Conservation (phyloP, 1,139 yeast genomes). For the Sugiyamaella castrensis region DNA sequence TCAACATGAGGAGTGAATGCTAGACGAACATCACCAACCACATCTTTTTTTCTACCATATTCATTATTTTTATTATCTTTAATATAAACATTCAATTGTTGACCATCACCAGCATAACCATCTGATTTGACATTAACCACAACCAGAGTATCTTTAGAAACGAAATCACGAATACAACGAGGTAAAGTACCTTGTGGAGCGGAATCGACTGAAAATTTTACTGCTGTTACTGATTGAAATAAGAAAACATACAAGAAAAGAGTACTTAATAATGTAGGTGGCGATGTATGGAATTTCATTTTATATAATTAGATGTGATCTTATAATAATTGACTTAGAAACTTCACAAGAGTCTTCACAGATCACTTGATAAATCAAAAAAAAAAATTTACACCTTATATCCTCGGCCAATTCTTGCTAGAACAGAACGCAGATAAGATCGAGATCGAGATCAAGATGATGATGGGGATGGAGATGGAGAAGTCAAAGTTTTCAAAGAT, state of each 20-base stretch:
- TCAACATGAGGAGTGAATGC: conserved; percentile 83
- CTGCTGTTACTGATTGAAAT: conserved; percentile 28
- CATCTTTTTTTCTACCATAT: conserved; percentile 40
- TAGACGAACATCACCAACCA: conserved; percentile 61
- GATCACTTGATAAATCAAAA: too few species aligned
- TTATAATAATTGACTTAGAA: too few species aligned
- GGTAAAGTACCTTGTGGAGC: conserved; percentile 38
- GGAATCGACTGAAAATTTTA: conserved; percentile 38
- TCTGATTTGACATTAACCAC: conserved; percentile 66
- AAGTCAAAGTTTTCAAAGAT: too few species aligned
- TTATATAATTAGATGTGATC: too few species aligned
- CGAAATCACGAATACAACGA: conserved; percentile 87
- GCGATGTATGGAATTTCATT: too few species aligned
- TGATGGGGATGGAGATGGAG: too few species aligned
- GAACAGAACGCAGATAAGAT: too few species aligned
- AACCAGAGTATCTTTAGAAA: conserved; percentile 75
- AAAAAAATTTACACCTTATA: too few species aligned
- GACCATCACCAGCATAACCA: conserved; percentile 84
- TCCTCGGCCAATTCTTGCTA: too few species aligned
- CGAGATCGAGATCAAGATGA: too few species aligned
- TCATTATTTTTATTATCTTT: conserved; percentile 41
- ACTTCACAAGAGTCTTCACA: too few species aligned
- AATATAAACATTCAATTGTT: conserved; percentile 46
- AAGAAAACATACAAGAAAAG: too few species aligned
- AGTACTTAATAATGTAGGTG: not conserved